These are phyloP conservation scores for Coemansia umbellata DNA, from an alignment of 192 early-diverging fungal species.

Conservation along the genomic window DNA sequence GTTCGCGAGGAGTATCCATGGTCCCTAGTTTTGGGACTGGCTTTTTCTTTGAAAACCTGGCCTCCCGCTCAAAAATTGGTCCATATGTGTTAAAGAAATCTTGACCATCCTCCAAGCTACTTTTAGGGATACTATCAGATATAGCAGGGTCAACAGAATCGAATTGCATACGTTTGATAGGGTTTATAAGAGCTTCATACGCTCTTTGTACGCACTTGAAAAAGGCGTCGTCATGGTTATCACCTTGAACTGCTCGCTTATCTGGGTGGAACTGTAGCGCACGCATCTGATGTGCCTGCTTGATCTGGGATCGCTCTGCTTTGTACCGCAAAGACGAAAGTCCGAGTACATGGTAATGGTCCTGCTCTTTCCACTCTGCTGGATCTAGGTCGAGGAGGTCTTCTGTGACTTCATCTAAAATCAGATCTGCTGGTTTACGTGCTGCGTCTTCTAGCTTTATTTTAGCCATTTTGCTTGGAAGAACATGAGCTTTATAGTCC, in stretches of 20 bases:
- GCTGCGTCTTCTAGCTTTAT: slow-evolving; percentile 31
- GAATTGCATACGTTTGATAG: slow-evolving; percentile 64
- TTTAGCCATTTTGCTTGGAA: slow-evolving; percentile 48
- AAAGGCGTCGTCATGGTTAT: slow-evolving; percentile 59
- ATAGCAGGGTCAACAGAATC: slow-evolving; percentile 76
- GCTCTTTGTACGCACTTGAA: slow-evolving; percentile 81
- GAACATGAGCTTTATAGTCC: slow-evolving; percentile 43
- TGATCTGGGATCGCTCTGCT: slow-evolving; percentile 71
- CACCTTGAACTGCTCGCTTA: slow-evolving; percentile 58
- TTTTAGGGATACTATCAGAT: slow-evolving; percentile 53
- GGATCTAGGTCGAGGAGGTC: slow-evolving; percentile 63
- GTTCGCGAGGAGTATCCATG: slow-evolving; percentile 55
- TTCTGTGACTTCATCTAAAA: slow-evolving; percentile 61
- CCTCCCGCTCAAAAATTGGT: slow-evolving; percentile 68
- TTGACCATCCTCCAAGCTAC: slow-evolving; percentile 5
- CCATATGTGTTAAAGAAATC: slow-evolving; percentile 45
- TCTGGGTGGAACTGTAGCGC: slow-evolving; percentile 67
- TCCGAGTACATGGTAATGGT: slow-evolving; percentile 80
- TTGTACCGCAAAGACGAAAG: slow-evolving; percentile 60
- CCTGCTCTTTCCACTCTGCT: slow-evolving; percentile 76
- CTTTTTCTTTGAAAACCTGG: slow-evolving; percentile 59
- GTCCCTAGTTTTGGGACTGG: slow-evolving; percentile 60
- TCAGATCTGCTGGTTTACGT: slow-evolving; percentile 38
- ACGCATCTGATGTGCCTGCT: slow-evolving; percentile 30
- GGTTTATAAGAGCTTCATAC: slow-evolving; percentile 69